Percentiles rank a stretch among this genome's conserved stretches.
phyloP scores from a whole-genome alignment of 2,329 filamentous ascomycete genomes.

The Tolypocladium paradoxum region DNA sequence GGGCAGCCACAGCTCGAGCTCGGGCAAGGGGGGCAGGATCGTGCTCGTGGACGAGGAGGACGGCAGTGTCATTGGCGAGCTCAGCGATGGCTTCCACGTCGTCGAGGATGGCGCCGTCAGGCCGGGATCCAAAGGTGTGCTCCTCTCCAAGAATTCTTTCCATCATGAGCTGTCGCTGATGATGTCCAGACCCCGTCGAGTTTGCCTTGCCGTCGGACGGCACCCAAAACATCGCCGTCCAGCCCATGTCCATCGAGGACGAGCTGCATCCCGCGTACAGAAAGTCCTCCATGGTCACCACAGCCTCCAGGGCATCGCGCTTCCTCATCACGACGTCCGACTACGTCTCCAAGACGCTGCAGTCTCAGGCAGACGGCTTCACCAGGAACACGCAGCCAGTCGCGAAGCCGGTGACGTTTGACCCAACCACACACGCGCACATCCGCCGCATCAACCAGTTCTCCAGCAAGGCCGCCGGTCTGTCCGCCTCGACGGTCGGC shows the following conservation, averaged over 20 bases:
- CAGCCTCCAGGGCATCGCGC: constrained; percentile 78
- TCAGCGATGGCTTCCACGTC: constrained; percentile 71
- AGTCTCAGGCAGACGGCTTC: constrained; percentile 69
- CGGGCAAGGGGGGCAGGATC: constrained; percentile 58
- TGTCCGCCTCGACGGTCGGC: constrained; percentile 80
- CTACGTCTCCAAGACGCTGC: constrained; percentile 66
- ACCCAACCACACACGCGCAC: constrained; percentile 70
- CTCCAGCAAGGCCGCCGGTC: constrained; percentile 63
- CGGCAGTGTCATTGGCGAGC: constrained; percentile 86
- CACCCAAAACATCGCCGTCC: constrained; percentile 51
- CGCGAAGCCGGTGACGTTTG: constrained; percentile 76
- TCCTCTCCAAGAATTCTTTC: constrained; percentile 5
- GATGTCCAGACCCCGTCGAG: constrained; percentile 56
- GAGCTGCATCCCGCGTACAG: constrained; percentile 85
- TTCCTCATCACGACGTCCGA: constrained; percentile 83
- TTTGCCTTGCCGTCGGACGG: constrained; percentile 63
- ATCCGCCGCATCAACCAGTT: constrained; percentile 86
- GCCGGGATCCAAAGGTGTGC: constrained; percentile 81
- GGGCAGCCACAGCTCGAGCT: constrained; percentile 43
- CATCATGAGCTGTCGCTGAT: background rate
- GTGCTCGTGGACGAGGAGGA: constrained; percentile 94
- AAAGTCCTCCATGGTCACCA: constrained; percentile 75
- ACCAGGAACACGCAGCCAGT: constrained; percentile 69
- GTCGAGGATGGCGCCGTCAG: constrained; percentile 66
- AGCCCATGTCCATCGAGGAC: constrained; percentile 55